Evolutionary conservation across 495 filamentous ascomycete genomes (phyloP).

Genomic region (Neurospora sp.): DNA sequence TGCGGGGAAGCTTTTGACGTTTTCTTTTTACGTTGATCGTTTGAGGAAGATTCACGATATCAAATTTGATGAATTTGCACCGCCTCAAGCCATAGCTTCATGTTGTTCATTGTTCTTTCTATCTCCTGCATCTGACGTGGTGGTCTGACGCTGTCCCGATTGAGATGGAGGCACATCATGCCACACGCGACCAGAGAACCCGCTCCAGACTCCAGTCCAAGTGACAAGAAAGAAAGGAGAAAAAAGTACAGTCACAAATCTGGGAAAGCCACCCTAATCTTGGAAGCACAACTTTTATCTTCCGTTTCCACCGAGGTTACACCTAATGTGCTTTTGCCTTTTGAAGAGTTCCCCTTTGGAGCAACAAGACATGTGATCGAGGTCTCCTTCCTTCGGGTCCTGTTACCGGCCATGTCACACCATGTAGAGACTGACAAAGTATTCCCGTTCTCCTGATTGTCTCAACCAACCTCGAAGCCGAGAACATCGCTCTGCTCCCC

Average conservation of each 20-base stretch:
- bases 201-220: background rate
- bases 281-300: background rate
- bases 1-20: background rate
- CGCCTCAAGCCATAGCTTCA: background rate
- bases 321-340: background rate
- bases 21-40: background rate
- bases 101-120: background rate
- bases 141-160: background rate
- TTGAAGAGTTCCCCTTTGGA: background rate
- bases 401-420: background rate
- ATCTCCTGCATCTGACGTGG: background rate
- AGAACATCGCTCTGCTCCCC: too few relatives aligned
- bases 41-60: background rate
- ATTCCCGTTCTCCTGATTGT: too few relatives aligned
- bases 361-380: background rate
- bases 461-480: too few relatives aligned
- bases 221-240: background rate
- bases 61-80: background rate
- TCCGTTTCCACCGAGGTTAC: background rate
- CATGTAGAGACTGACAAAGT: background rate
- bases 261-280: background rate
- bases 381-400: background rate
- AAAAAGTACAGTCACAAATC: background rate
- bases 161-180: background rate
- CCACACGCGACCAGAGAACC: background rate